Conservation (phyloP, 805 yeast genomes). For the Pichia membranifaciens region DNA sequence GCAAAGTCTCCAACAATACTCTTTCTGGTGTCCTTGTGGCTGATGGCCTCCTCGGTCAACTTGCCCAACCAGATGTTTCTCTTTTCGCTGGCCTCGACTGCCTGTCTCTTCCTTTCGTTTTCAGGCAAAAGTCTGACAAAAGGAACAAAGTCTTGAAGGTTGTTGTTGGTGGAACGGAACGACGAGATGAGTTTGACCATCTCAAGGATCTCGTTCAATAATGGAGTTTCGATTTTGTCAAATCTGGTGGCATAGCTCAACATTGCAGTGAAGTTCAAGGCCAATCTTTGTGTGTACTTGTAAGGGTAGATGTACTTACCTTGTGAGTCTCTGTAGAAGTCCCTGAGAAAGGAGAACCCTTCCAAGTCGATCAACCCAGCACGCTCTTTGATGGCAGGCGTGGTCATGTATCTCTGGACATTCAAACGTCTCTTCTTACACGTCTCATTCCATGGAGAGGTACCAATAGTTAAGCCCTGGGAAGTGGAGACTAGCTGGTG, state of each 20-base stretch:
- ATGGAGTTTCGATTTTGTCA: conserved; percentile 25
- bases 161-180: conserved; percentile 34
- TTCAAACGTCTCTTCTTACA: conserved; percentile 33
- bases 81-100: conserved; percentile 24
- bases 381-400: conserved; percentile 33
- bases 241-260: conserved; percentile 36
- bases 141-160: conserved; percentile 35
- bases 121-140: conserved; percentile 28
- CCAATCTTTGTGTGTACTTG: conserved; percentile 30
- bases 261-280: conserved; percentile 35
- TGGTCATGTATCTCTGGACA: conserved; percentile 35
- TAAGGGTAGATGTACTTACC: conserved; percentile 20
- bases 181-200: conserved; percentile 29
- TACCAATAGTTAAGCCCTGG: conserved; percentile 37
- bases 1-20: conserved; percentile 33
- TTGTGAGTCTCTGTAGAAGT: conserved; percentile 18
- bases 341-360: conserved; percentile 28
- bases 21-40: conserved; percentile 23
- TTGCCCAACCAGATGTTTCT: conserved; percentile 30
- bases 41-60: conserved; percentile 25
- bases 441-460: conserved; percentile 38
- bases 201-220: conserved; percentile 27
- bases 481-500: conserved; percentile 23
- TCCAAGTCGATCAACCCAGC: conserved; percentile 32
- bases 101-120: conserved; percentile 24